A percentile compares a stretch with the other conserved stretches of the same genome.
Evolutionary conservation across 306 rosid species (phyloP).

Genomic region (Sesbania bispinosa): DNA sequence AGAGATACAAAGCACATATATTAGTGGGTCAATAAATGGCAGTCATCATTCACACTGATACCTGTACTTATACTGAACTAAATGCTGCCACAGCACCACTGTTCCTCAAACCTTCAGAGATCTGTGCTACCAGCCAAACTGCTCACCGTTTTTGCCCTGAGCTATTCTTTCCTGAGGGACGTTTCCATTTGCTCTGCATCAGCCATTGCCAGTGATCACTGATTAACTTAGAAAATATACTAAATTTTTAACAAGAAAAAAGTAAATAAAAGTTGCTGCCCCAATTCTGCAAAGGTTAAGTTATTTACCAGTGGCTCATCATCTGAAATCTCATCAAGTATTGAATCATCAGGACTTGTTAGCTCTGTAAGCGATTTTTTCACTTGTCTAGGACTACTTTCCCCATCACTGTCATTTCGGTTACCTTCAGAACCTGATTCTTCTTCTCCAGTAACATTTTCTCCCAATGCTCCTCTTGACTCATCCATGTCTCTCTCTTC

Average conservation of each 20-base stretch:
- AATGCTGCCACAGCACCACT: slow-evolving; percentile 30
- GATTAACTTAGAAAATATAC: neutral
- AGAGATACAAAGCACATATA: slow-evolving; percentile 28
- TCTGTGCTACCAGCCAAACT: slow-evolving; percentile 23
- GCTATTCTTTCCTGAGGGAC: slow-evolving; percentile 53
- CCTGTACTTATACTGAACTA: slow-evolving; percentile 18
- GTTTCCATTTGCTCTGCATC: slow-evolving; percentile 83
- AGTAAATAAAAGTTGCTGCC: neutral
- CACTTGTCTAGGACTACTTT: slow-evolving; percentile 36
- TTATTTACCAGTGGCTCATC: slow-evolving; percentile 86
- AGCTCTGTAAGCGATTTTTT: slow-evolving; percentile 24
- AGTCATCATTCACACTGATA: slow-evolving; percentile 30
- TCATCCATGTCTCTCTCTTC: slow-evolving; percentile 50
- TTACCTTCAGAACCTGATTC: slow-evolving; percentile 44
- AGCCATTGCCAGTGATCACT: neutral
- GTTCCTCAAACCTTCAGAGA: slow-evolving; percentile 2
- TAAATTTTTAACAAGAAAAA: neutral
- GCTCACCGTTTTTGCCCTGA: slow-evolving; percentile 40
- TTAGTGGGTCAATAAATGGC: slow-evolving; percentile 36
- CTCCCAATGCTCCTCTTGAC: slow-evolving; percentile 38
- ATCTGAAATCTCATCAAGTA: slow-evolving; percentile 59
- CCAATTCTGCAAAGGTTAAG: slow-evolving; percentile 26
- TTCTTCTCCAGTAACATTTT: slow-evolving; percentile 38
- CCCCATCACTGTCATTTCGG: slow-evolving; percentile 38
- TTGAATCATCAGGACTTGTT: slow-evolving; percentile 15